These are phyloP conservation scores for Quercus gilva DNA, from an alignment of 306 rosid species.

Conservation along the genomic window DNA sequence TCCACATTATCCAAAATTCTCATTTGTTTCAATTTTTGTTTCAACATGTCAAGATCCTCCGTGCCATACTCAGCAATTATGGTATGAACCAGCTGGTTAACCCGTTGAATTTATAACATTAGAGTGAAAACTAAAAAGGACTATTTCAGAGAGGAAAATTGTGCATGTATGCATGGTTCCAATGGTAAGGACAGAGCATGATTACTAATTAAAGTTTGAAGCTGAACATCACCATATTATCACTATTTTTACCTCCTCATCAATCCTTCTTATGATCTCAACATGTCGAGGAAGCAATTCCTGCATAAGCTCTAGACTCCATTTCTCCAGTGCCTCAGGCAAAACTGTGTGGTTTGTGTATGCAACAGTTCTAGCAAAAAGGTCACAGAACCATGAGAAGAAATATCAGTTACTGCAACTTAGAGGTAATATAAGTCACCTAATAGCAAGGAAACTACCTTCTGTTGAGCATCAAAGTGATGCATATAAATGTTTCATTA, in stretches of 20 bases:
- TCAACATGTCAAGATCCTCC: conserved; percentile 52
- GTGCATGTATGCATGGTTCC: not conserved
- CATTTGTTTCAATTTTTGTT: conserved; percentile 76
- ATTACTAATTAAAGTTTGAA: not conserved
- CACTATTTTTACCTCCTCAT: conserved; percentile 72
- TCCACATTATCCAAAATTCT: conserved; percentile 91
- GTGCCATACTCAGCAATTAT: conserved; percentile 74
- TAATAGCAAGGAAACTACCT: not conserved
- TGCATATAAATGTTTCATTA: not conserved
- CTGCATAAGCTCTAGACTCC: conserved; percentile 92
- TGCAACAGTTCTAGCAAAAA: conserved; percentile 73
- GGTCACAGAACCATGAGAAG: not conserved
- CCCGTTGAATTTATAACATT: not conserved
- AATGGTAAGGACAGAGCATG: not conserved
- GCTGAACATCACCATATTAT: not conserved
- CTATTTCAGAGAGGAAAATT: not conserved
- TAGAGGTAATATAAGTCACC: not conserved
- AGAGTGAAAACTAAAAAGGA: not conserved
- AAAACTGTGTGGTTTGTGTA: conserved; percentile 97
- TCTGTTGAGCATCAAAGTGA: not conserved
- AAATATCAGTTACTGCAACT: not conserved
- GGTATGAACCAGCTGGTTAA: conserved; percentile 59
- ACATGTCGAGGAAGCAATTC: conserved; percentile 91
- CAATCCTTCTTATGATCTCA: conserved; percentile 83
- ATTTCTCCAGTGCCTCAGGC: conserved; percentile 98